These are phyloP conservation scores for Leptodermis oblonga DNA, from an alignment of 257 asterid genomes.

Conservation along the genomic window DNA sequence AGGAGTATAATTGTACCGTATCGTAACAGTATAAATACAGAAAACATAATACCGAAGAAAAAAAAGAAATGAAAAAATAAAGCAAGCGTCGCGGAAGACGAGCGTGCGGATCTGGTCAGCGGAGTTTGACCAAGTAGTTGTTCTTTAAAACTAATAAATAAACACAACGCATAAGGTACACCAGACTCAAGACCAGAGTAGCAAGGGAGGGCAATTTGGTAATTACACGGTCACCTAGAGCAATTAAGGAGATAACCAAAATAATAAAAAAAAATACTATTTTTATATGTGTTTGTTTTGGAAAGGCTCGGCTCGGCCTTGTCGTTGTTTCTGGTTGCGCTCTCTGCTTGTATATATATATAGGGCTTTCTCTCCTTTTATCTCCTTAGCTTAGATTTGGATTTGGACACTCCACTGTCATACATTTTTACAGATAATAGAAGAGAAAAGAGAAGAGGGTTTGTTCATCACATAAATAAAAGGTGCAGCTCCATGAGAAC, in stretches of 20 bases:
- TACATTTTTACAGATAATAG: too few species aligned
- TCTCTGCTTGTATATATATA: constrained; percentile 6
- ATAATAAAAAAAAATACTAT: too few species aligned
- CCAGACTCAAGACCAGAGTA: too few species aligned
- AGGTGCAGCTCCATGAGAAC: constrained; percentile 56
- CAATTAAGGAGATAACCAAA: too few species aligned
- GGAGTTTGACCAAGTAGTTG: constrained; percentile 45
- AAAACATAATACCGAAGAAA: background rate
- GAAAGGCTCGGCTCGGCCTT: constrained; percentile 12
- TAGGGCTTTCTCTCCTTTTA: constrained; percentile 18
- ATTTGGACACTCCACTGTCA: too few species aligned
- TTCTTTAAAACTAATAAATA: background rate
- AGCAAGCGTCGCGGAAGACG: constrained; percentile 25
- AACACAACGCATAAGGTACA: constrained; percentile 16
- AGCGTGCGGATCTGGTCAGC: constrained; percentile 62
- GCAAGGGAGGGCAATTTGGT: constrained; percentile 28
- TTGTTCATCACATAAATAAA: too few species aligned
- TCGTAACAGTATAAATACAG: background rate
- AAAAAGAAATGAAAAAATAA: constrained; percentile 1
- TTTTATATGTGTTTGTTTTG: background rate
- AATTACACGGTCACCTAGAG: too few species aligned
- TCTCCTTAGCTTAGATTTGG: constrained; percentile 15
- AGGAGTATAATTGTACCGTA: too few species aligned
- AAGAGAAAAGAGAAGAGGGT: background rate
- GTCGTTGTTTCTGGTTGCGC: constrained; percentile 24